Evolutionary conservation across 106 monocot genomes (phyloP).

Genomic region (Dendrobium nobile): DNA sequence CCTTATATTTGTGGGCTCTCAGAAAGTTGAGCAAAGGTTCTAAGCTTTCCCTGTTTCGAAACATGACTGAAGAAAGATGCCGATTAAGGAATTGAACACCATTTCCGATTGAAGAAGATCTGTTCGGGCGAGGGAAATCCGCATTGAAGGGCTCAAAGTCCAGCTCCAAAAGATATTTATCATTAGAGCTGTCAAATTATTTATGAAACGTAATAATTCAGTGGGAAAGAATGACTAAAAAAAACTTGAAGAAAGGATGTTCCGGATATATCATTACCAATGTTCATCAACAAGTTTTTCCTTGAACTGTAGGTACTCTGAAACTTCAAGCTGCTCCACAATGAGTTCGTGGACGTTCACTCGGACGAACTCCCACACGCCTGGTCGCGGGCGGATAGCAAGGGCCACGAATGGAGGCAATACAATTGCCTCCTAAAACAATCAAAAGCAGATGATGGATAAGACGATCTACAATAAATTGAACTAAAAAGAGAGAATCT

Average conservation of each 20-base stretch:
- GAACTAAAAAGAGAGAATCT: background rate
- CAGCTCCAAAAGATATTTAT: constrained; percentile 62
- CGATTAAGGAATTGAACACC: constrained; percentile 94
- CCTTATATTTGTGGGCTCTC: constrained; percentile 67
- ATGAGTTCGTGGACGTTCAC: constrained; percentile 87
- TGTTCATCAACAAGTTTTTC: constrained; percentile 78
- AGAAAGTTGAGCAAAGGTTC: constrained; percentile 90
- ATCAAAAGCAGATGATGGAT: background rate
- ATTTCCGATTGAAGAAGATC: constrained; percentile 87
- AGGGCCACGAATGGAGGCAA: constrained; percentile 94
- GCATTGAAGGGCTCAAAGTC: constrained; percentile 95
- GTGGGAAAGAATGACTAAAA: background rate
- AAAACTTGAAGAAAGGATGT: background rate
- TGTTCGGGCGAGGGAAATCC: constrained; percentile 50
- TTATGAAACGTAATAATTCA: background rate
- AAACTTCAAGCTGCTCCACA: constrained; percentile 65
- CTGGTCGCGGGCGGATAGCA: constrained; percentile 81
- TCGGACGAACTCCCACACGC: constrained; percentile 88
- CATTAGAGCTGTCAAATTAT: constrained; percentile 31
- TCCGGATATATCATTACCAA: constrained; percentile 15
- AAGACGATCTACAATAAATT: background rate
- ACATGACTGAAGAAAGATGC: constrained; percentile 88
- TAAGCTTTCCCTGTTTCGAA: constrained; percentile 72
- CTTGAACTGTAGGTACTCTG: constrained; percentile 86
- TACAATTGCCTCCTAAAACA: constrained; percentile 75